These are phyloP conservation scores for Debaryomycetaceae sp. DNA, from an alignment of 1,139 yeast species.

Conservation along the genomic window DNA sequence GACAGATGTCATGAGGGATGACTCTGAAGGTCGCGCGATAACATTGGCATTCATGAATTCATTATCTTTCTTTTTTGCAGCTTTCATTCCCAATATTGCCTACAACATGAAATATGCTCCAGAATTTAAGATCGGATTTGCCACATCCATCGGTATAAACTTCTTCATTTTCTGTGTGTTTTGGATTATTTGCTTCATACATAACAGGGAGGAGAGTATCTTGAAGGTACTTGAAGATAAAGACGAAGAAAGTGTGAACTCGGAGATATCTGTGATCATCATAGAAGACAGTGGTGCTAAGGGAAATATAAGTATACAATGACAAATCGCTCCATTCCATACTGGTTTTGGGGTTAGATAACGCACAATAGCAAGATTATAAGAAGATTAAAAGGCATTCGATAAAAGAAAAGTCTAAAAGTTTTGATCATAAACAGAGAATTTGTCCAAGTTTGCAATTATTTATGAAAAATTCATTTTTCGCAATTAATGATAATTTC, in stretches of 20 bases:
- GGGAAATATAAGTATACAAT: background rate
- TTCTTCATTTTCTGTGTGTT: background rate
- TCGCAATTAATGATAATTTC: too few species aligned
- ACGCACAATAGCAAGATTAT: too few species aligned
- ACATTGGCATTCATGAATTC: background rate
- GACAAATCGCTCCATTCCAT: too few species aligned
- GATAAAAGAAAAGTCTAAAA: too few species aligned
- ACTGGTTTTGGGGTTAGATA: too few species aligned
- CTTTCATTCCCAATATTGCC: background rate
- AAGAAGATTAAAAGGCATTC: too few species aligned
- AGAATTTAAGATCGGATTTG: background rate
- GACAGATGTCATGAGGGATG: background rate
- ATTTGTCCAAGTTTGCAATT: too few species aligned
- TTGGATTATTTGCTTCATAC: background rate
- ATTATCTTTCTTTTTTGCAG: background rate
- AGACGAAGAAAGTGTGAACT: background rate
- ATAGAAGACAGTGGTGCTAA: background rate
- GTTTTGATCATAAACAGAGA: too few species aligned
- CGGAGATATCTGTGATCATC: background rate
- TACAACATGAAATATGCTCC: background rate
- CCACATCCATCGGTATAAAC: background rate
- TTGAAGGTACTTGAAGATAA: background rate
- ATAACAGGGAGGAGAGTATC: background rate
- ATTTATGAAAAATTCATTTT: too few species aligned
- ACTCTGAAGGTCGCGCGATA: background rate